Evolutionary conservation across 371 early-diverging fungal species (phyloP), one percentile per base, ranked within the genome.

Genomic region (Rhizopus sp.): DNA sequence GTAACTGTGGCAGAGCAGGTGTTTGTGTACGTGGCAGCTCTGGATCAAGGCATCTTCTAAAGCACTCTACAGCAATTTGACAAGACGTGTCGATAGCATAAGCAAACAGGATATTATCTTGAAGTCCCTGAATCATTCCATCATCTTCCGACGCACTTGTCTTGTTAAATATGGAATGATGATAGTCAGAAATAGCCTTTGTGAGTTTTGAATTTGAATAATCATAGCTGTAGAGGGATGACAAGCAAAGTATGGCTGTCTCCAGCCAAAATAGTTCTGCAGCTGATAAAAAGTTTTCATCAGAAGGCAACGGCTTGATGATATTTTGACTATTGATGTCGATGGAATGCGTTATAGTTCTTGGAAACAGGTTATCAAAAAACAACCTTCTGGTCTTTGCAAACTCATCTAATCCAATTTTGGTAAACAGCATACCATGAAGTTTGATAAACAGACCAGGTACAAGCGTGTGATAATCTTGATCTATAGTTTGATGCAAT

Each of bases 341-440:
- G 34, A 35, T 37, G 16, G 17, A 12, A 9, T 23, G 51, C 9
- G 39, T 17, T 31, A 48, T 48, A 41, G 15, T 45, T 55, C 32
- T 53, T 33, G 63, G 66, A 54, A 79, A 73, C 8, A 73, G 33
- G 4, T 50, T 31, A n/a, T 68, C 63, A 47, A 76, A 75, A 35
- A 72, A 73, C 10, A 63, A 53, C n/a, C 74, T 60, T 37, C 69
- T 69, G 3, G 69, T 56, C 29, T 66, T 59, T 1, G 71, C 65
- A 57, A 85, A 85, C 16, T 73, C 67, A 42, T 87, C 87, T n/a
- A 87, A 64, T 6, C 83, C 84, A 49, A 87, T 81, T 56, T 83
- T 87, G 29, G 84, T 84, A 59, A 87, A 84, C 30, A 87, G 63
- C 85, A 87, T 83, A 5, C 85, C 84, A 47, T 87, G 84, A 6